These are phyloP conservation scores for Naumovozyma dairenensis DNA, from an alignment of 805 yeast genomes.

Conservation along the genomic window DNA sequence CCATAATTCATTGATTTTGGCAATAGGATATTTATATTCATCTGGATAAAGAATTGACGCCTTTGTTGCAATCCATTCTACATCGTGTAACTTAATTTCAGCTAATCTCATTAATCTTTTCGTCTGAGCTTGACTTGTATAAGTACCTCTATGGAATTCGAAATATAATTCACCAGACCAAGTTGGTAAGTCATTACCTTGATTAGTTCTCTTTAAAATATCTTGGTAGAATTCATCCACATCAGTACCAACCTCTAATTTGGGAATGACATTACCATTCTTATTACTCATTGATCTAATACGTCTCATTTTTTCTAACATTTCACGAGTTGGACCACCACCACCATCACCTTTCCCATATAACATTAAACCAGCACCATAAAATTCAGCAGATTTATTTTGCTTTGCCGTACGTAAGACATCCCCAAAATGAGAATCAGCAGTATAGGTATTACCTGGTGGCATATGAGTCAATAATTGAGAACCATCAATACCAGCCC, in stretches of 20 bases:
- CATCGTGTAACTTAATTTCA: slow-evolving; percentile 72
- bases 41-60: slow-evolving; percentile 44
- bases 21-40: slow-evolving; percentile 60
- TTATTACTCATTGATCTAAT: slow-evolving; percentile 80
- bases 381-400: slow-evolving; percentile 75
- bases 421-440: slow-evolving; percentile 88
- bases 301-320: slow-evolving; percentile 86
- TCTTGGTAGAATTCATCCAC: slow-evolving; percentile 74
- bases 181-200: slow-evolving; percentile 62
- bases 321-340: slow-evolving; percentile 92
- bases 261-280: slow-evolving; percentile 64
- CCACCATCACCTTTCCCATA: slow-evolving; percentile 98
- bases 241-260: slow-evolving; percentile 59
- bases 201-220: slow-evolving; percentile 48
- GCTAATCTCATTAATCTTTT: slow-evolving; percentile 70
- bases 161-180: slow-evolving; percentile 93
- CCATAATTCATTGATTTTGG: slow-evolving; percentile 67
- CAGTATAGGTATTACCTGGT: slow-evolving; percentile 92
- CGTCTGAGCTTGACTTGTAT: slow-evolving; percentile 84
- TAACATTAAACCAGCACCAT: slow-evolving; percentile 69
- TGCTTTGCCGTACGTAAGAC: slow-evolving; percentile 69
- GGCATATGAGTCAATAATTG: slow-evolving; percentile 97
- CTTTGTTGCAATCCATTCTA: slow-evolving; percentile 73
- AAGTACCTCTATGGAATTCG: slow-evolving; percentile 95
- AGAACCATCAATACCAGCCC: slow-evolving; percentile 92